Evolutionary conservation across 208 protist genomes (phyloP), one percentile per base, ranked within the genome.

Genomic region (Crithidia brevicula): DNA sequence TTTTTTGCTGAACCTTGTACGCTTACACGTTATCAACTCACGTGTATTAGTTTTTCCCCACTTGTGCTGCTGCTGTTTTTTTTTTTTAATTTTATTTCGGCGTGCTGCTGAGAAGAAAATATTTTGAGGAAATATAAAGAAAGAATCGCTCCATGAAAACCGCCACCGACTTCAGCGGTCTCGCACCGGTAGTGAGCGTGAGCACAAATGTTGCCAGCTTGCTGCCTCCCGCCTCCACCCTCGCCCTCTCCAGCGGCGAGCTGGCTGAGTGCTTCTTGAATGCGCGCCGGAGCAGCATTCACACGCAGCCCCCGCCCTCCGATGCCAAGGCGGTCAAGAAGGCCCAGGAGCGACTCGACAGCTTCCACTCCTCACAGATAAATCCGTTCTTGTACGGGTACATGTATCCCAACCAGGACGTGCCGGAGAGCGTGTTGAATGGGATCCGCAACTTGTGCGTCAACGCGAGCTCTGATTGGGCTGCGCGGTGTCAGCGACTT

Each of bases 351-450:
- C 74, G 81, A 9, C 46, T 90, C 5, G 80, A 89, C 59, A 47
- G 70, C n/a, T 88, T 92, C 52, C 70, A 86, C 56, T 83, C 85
- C 10, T 84, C 77, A 2, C 88, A 96, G 46, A 67, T 89, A 16
- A 90, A 88, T 46, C 62, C 72, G 0, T 93, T 96, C 56, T 71
- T 93, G 18, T 80, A 82, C 43, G 86, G 69, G 23, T 96, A 93
- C 72, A 84, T 92, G 80, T 88, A 87, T 68, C 79, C 74, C 8
- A 54, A 67, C 42, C 72, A 82, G 50, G 61, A 67, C 30, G 80
- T 95, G 10, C 78, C 90, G 11, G 76, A 88, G 6, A 63, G 63
- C 2, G 78, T 83, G 31, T 58, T 93, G 36, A 79, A 77, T 33
- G 75, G 50, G 18, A 83, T 95, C 40, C 79, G 77, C n/a, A 78